Evolutionary conservation across 2,329 filamentous ascomycete species (phyloP).

Genomic region (Pseudocercospora macadamiae): DNA sequence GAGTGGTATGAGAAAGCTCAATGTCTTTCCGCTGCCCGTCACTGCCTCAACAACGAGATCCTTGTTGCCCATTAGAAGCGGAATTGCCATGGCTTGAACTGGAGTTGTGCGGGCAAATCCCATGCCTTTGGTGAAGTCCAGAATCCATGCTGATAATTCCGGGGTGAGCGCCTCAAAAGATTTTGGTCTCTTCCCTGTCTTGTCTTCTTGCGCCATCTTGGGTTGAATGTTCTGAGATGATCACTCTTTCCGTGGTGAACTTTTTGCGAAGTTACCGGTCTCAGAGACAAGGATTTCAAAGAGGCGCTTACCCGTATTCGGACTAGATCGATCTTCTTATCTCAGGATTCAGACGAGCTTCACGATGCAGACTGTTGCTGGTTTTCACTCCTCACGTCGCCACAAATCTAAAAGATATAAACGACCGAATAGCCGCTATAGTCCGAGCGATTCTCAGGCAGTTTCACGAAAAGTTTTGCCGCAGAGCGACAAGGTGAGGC

Average conservation of each 20-base stretch:
- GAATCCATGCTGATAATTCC: conserved; percentile 76
- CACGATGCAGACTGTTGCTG: no score
- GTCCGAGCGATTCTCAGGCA: no score
- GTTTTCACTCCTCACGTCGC: no score
- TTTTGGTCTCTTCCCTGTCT: conserved; percentile 44
- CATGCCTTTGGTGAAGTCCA: conserved; percentile 81
- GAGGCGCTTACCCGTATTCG: no score
- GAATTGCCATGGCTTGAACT: conserved; percentile 90
- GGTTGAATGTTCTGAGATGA: background rate
- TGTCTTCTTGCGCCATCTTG: conserved; percentile 27
- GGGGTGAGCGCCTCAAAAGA: conserved; percentile 72
- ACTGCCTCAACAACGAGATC: conserved; percentile 92
- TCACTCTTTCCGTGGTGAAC: background rate
- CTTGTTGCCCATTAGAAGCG: conserved; percentile 85
- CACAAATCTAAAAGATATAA: no score
- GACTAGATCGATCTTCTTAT: no score
- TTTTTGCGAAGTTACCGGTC: background rate
- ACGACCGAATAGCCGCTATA: no score
- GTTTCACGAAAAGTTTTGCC: no score
- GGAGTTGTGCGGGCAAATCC: conserved; percentile 88
- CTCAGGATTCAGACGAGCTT: no score
- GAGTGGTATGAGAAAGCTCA: conserved; percentile 82
- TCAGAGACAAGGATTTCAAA: no score
- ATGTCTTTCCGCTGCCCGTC: conserved; percentile 87
- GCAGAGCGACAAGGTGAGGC: background rate